Evolutionary conservation across 2,329 filamentous ascomycete genomes (phyloP).

Genomic region (Aspergillus quadrilineatus): DNA sequence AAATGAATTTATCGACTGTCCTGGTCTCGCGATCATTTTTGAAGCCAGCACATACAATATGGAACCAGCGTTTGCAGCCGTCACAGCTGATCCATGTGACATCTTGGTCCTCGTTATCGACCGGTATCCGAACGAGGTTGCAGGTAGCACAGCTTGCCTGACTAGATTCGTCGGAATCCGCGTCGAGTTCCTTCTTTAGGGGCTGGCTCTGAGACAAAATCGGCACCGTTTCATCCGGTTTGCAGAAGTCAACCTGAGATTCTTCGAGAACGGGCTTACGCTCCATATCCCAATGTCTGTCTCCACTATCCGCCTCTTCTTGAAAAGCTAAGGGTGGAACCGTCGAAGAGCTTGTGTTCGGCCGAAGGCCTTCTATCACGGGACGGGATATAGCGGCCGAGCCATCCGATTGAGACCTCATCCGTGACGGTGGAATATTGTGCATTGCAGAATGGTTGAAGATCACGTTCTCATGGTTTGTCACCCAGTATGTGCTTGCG

Average conservation of each 20-base stretch:
- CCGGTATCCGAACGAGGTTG: slow-evolving; percentile 53
- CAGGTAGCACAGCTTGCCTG: slow-evolving; percentile 58
- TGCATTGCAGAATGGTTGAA: slow-evolving; percentile 19
- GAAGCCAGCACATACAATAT: slow-evolving; percentile 66
- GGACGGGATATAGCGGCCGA: slow-evolving; percentile 40
- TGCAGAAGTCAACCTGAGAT: slow-evolving; percentile 14
- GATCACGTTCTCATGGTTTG: slow-evolving; percentile 20
- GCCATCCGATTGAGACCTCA: slow-evolving; percentile 45
- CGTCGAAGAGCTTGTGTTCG: slow-evolving; percentile 40
- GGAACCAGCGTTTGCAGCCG: slow-evolving; percentile 67
- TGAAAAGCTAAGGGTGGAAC: slow-evolving; percentile 37
- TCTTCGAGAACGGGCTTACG: slow-evolving; percentile 14
- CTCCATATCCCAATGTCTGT: slow-evolving; percentile 15
- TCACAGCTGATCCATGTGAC: slow-evolving; percentile 66
- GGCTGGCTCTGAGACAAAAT: slow-evolving; percentile 17
- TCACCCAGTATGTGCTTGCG: slow-evolving; percentile 15
- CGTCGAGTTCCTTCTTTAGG: slow-evolving; percentile 31
- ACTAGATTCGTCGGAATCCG: slow-evolving; percentile 27
- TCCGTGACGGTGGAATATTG: slow-evolving; percentile 33
- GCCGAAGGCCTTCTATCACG: slow-evolving; percentile 34
- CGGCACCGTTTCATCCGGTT: slow-evolving; percentile 3
- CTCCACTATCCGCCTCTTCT: slow-evolving; percentile 24
- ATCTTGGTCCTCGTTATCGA: slow-evolving; percentile 53
- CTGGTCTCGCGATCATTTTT: slow-evolving; percentile 63
- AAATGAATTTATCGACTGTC: slow-evolving; percentile 68